Evolutionary conservation across 2,329 filamentous ascomycete genomes (phyloP), one percentile per base, ranked within the genome.

Genomic region (Magnaporthiopsis poae): DNA sequence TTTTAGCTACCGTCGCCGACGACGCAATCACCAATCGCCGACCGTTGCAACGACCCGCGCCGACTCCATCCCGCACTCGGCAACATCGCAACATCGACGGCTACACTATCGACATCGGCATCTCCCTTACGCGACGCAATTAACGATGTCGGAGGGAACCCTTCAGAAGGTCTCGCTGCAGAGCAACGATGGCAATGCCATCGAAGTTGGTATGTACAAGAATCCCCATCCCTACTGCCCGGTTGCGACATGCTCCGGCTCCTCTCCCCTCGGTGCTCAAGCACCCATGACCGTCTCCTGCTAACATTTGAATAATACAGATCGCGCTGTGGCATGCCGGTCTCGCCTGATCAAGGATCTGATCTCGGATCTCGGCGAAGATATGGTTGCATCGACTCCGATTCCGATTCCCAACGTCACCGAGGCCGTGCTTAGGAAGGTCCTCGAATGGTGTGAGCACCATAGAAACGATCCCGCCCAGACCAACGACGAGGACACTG

Each of bases 321-420:
- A 96, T 70, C 91, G 91, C 70, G 82, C 86, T 56, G 90, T 98
- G 68, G 92, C 91, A 60, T 92, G 96, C 82, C 91, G 94, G 71
- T 96, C 92, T 3, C 87, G 97, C 74, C 84, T 99, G 65, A 96
- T 99, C 83, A 97, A 96, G 87, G 96, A 98, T 84, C 89, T 99
- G 89, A 86, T 99, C 62, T 93, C 96, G 75, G 95, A 99, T 81
- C 81, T 98, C 63, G 92, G 92, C 71, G 88, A 89, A 31, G 78
- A 84, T 72, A 75, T 76, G 29, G 77, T 84, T 46, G 80, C 75
- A 64, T 75, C 77, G 29, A 88, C 93, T 75, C 84, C 90, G 2
- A 94, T 99, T 65, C 94, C 95, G 11, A 93, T 96, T 69, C 91
- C 90, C 70, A 96, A 96, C 76, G 91, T 98, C 72, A 96, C 96